Conservation (phyloP, 495 filamentous ascomycete species). For the Tuber microsphaerosporum region DNA sequence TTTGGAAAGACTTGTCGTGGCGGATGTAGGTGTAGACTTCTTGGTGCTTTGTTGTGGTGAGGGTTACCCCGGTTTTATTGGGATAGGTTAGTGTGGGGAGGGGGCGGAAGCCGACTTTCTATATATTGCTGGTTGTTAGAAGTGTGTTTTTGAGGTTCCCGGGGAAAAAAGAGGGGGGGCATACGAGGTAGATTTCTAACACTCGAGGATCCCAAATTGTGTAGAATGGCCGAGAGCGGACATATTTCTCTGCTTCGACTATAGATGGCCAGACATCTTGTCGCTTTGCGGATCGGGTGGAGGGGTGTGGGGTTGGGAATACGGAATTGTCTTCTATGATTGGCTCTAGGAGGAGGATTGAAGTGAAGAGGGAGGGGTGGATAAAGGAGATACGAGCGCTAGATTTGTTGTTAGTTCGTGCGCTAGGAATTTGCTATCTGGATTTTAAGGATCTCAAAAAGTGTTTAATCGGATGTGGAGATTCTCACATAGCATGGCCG, state of each 20-base stretch:
- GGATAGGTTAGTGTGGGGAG: constrained; percentile 57
- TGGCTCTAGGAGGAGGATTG: constrained; percentile 73
- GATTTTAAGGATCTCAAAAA: background rate
- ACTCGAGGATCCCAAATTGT: constrained; percentile 65
- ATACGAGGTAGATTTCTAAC: constrained; percentile 54
- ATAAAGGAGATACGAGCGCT: constrained; percentile 50
- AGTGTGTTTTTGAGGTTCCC: background rate
- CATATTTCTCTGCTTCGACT: constrained; percentile 55
- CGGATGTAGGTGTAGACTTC: constrained; percentile 54
- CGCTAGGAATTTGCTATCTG: background rate
- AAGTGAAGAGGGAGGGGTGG: constrained; percentile 74
- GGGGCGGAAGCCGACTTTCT: constrained; percentile 56
- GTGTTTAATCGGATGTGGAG: constrained; percentile 17
- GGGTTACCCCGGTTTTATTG: constrained; percentile 44
- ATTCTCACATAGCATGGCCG: constrained; percentile 57
- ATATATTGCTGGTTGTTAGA: constrained; percentile 1
- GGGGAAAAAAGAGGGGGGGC: background rate
- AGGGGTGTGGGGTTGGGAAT: constrained; percentile 38
- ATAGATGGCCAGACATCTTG: constrained; percentile 66
- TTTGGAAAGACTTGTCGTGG: constrained; percentile 34
- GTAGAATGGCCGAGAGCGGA: constrained; percentile 61
- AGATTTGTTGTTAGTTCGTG: constrained; percentile 7
- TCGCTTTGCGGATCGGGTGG: constrained; percentile 55
- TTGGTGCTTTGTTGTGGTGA: constrained; percentile 59
- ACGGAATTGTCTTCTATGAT: constrained; percentile 51